Base-by-base conservation (phyloP, 805 yeast species). In the Ogataea trehalophila region DNA sequence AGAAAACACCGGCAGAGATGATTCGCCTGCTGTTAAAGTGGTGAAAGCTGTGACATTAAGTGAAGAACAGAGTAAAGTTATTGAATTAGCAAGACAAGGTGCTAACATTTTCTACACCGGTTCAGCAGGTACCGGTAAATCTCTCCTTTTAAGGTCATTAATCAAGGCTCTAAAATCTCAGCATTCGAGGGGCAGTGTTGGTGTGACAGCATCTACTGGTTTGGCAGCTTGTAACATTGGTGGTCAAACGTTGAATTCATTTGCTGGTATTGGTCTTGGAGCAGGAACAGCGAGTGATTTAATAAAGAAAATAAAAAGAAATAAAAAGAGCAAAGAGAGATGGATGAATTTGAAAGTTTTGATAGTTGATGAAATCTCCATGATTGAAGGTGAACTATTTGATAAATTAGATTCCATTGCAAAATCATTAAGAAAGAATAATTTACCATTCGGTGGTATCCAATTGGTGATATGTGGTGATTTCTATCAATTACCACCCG, bases 41-140 rank as follows among this genome's bases (percentile, higher is more conserved):
- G 62, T 56, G 13, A 60, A 58, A 43, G 59, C 67, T 5, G 51
- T 63, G 60, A 58, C 59, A 52, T 58, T 79, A 9, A 75, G 81
- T 54, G 73, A 73, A 20, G 94, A 87, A 59, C 95, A 87, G 59
- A 74, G 76, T 47, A 67, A 75, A 43, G 80, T 94, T 20, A 73
- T 87, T 11, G 77, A 80, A 9, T 66, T 87, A 45, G 95, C 68
- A 6, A 66, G 78, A 39, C 60, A 71, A 20, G 90, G 95, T 0
- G 68, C 72, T 16, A 87, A 84, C 49, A 68, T 94, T 3, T 94
- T 94, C 61, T 94, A 87, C 63, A 94, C 99, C 0, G 99, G 99
- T 43, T 89, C 97, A 33, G 99, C 99, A 0, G 99, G 99, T 59
- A 94, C 99, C 0, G 99, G 99, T 61, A 94, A 94, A 62, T 92